These are phyloP conservation scores for Lagerstroemia speciosa DNA, from an alignment of 345 rosid genomes.

Conservation along the genomic window DNA sequence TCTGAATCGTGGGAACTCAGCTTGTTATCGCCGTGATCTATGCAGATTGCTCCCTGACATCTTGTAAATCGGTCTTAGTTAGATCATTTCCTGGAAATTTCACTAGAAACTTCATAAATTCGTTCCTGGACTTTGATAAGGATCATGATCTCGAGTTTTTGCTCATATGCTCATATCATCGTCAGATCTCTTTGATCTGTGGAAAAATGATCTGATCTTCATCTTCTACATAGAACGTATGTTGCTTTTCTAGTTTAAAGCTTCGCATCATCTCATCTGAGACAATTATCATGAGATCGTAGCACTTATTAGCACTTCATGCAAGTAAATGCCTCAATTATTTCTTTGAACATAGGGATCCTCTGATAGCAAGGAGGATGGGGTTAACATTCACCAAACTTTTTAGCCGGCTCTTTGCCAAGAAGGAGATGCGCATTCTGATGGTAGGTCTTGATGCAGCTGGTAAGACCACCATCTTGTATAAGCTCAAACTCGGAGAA, in stretches of 20 bases:
- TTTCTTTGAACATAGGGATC: not conserved
- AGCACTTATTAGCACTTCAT: not conserved
- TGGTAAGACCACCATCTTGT: constrained; percentile 64
- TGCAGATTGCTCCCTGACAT: not conserved
- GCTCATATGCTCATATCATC: not conserved
- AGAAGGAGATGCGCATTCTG: constrained; percentile 38
- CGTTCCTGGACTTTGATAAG: not conserved
- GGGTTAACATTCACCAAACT: constrained; percentile 65
- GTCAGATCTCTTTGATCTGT: not conserved
- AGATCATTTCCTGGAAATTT: not conserved
- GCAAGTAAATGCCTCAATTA: not conserved
- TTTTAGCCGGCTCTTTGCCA: constrained; percentile 55
- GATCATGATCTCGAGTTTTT: not conserved
- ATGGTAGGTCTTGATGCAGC: constrained; percentile 48
- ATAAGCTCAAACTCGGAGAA: constrained; percentile 64
- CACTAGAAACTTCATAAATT: not conserved
- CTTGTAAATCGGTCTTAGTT: not conserved
- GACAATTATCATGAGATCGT: not conserved
- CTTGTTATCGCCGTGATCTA: not conserved
- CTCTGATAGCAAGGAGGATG: constrained; percentile 20
- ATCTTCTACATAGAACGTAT: not conserved
- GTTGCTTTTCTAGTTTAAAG: not conserved
- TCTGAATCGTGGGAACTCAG: not conserved
- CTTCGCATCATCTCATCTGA: not conserved
- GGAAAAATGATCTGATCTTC: not conserved